Conservation (phyloP, 2,329 filamentous ascomycete species). For the Epichloe bromicola region DNA sequence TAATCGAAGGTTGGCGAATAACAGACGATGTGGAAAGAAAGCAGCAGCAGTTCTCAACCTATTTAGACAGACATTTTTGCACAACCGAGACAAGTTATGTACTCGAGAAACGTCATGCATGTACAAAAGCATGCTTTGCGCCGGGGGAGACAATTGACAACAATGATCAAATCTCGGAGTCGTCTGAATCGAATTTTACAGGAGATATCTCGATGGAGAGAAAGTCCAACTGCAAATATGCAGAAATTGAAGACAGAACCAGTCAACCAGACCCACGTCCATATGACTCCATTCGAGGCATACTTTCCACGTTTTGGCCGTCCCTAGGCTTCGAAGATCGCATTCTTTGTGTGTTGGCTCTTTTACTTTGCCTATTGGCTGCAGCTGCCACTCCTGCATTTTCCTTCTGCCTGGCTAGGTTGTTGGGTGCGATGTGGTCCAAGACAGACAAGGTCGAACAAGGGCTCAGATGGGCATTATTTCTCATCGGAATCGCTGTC, state of each 20-base stretch:
- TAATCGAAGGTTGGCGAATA: constrained; percentile 25
- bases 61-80: constrained; percentile 3
- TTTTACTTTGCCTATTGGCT: constrained; percentile 49
- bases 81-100: neutral
- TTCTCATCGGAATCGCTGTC: constrained; percentile 54
- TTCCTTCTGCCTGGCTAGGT: constrained; percentile 59
- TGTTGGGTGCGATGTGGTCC: constrained; percentile 58
- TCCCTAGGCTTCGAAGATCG: constrained; percentile 39
- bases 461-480: constrained; percentile 54
- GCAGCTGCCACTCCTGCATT: constrained; percentile 62
- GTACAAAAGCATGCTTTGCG: neutral
- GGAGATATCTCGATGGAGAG: neutral
- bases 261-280: neutral
- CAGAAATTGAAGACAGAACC: neutral
- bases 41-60: constrained; percentile 3
- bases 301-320: constrained; percentile 53
- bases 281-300: constrained; percentile 6
- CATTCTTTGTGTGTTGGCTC: constrained; percentile 42
- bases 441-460: constrained; percentile 31
- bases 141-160: neutral
- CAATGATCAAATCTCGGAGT: neutral
- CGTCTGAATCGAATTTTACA: neutral
- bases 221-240: neutral
- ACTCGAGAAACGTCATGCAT: neutral
- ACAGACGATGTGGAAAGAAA: neutral